Evolutionary conservation across 2,329 filamentous ascomycete genomes (phyloP).

Genomic region (Phaeosphaeriaceae sp.): DNA sequence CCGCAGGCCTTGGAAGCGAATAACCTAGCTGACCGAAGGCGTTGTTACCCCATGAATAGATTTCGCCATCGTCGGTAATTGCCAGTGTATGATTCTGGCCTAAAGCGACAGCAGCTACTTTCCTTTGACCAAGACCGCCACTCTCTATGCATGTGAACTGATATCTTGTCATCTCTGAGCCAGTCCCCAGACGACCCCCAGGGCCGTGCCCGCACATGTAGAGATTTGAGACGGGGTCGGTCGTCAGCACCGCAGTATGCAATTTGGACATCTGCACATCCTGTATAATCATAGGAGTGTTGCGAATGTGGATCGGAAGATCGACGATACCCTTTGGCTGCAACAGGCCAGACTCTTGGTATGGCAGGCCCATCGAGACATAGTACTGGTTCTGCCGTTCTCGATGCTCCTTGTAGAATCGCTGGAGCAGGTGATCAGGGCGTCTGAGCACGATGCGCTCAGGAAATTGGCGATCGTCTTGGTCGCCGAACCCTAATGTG

Average conservation of each 20-base stretch:
- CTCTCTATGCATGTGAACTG: constrained; percentile 82
- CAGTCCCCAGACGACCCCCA: constrained; percentile 85
- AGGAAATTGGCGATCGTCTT: constrained; percentile 92
- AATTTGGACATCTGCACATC: constrained; percentile 90
- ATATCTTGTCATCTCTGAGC: constrained; percentile 89
- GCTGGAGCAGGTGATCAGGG: constrained; percentile 76
- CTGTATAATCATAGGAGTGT: constrained; percentile 75
- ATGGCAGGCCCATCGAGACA: constrained; percentile 44
- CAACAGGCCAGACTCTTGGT: constrained; percentile 27
- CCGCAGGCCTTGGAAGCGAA: constrained; percentile 69
- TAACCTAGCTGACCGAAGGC: constrained; percentile 87
- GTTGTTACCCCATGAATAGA: constrained; percentile 95
- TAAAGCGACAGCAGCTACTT: constrained; percentile 77
- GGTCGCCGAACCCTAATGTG: constrained; percentile 90
- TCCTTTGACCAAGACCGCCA: constrained; percentile 74
- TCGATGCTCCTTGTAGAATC: constrained; percentile 75
- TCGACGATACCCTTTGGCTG: constrained; percentile 56
- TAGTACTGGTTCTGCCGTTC: constrained; percentile 52
- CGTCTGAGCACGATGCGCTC: constrained; percentile 80
- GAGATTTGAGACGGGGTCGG: constrained; percentile 86
- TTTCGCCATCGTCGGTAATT: constrained; percentile 82
- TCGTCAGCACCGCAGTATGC: constrained; percentile 86
- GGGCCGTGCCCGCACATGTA: constrained; percentile 93
- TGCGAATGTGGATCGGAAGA: constrained; percentile 75
- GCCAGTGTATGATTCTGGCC: constrained; percentile 93